These are phyloP conservation scores for Asterophora lycoperdoides DNA, from an alignment of 768 basidiomycete genomes.

Conservation along the genomic window DNA sequence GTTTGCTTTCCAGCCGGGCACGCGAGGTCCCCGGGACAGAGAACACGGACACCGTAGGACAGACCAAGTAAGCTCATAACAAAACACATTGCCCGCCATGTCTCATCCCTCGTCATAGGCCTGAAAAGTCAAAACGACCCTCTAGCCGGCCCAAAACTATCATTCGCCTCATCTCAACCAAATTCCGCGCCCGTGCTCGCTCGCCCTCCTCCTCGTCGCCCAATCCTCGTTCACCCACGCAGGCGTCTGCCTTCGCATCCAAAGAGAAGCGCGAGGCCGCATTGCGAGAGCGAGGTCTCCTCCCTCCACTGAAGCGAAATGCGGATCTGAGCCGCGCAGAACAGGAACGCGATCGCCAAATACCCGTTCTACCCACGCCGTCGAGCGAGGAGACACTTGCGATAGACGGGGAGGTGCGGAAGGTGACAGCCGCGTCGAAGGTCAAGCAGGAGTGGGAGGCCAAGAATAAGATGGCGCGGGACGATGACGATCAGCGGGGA, in stretches of 20 bases:
- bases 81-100: not conserved
- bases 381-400: conserved; percentile 11
- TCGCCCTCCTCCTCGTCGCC: conserved; percentile 6
- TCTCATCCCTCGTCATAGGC: conserved; percentile 4
- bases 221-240: conserved; percentile 13
- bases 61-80: conserved; percentile 5
- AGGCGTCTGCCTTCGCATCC: conserved; percentile 21
- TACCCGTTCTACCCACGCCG: conserved; percentile 30
- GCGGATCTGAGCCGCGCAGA: conserved; percentile 41
- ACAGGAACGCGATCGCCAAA: conserved; percentile 30
- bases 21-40: not conserved
- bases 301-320: conserved; percentile 42
- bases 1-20: not conserved
- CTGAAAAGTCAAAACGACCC: conserved; percentile 13
- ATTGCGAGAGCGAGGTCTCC: conserved; percentile 55
- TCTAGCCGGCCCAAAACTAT: conserved; percentile 28
- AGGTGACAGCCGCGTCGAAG: conserved; percentile 42
- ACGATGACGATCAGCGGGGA: conserved; percentile 20
- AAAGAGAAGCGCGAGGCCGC: conserved; percentile 49
- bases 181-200: conserved; percentile 23
- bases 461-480: conserved; percentile 25
- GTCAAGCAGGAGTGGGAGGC: conserved; percentile 55
- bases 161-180: conserved; percentile 31
- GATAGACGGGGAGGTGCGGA: conserved; percentile 11
- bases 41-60: not conserved